These are phyloP conservation scores for Nitzschia inconspicua DNA, from an alignment of 108 stramenopile species.

Conservation along the genomic window DNA sequence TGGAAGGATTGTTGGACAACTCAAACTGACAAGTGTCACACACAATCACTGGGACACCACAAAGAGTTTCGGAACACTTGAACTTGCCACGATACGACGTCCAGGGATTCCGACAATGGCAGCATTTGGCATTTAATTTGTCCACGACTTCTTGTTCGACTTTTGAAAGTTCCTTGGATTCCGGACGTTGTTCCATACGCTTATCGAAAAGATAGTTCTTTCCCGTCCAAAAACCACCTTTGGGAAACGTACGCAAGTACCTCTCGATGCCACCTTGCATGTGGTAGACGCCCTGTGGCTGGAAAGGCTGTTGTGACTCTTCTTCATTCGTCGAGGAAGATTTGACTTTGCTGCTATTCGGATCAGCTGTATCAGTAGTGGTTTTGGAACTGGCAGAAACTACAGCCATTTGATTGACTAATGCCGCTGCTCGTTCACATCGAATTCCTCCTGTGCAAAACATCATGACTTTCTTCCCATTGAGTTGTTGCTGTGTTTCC, in stretches of 20 bases:
- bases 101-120: slow-evolving; percentile 45
- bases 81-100: slow-evolving; percentile 50
- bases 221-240: slow-evolving; percentile 78
- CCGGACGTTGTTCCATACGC: slow-evolving; percentile 72
- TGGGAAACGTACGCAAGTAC: slow-evolving; percentile 70
- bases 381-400: slow-evolving; percentile 12
- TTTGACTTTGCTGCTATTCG: neutral
- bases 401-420: slow-evolving; percentile 63
- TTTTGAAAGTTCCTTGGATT: slow-evolving; percentile 9
- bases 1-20: neutral
- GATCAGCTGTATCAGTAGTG: neutral
- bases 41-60: slow-evolving; percentile 80
- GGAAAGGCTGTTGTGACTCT: slow-evolving; percentile 6
- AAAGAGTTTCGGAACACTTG: slow-evolving; percentile 41
- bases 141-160: slow-evolving; percentile 43
- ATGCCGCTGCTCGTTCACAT: slow-evolving; percentile 76
- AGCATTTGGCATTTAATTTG: slow-evolving; percentile 32
- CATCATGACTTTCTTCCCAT: slow-evolving; percentile 72
- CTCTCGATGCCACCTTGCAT: slow-evolving; percentile 82
- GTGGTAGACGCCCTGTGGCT: slow-evolving; percentile 65
- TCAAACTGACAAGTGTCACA: slow-evolving; percentile 30
- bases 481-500: slow-evolving; percentile 57
- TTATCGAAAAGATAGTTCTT: slow-evolving; percentile 84
- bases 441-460: slow-evolving; percentile 73
- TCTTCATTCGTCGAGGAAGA: neutral